Evolutionary conservation across 2,329 filamentous ascomycete species (phyloP).

Genomic region (Colletotrichum tamarilloi): DNA sequence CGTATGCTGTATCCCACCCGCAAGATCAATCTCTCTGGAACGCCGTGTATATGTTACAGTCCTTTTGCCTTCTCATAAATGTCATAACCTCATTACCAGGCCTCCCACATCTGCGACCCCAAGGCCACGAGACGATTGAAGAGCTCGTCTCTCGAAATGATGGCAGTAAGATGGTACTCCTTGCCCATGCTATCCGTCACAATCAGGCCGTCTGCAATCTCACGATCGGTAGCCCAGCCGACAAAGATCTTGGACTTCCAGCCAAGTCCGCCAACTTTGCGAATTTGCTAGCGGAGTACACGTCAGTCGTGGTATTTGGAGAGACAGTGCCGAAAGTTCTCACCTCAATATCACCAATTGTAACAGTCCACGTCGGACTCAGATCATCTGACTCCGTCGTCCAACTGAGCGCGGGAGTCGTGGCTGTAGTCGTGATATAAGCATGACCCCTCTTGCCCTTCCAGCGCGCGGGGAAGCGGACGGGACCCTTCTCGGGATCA

Average conservation of each 20-base stretch:
- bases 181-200: slow-evolving; percentile 69
- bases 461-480: slow-evolving; percentile 80
- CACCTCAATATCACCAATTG: slow-evolving; percentile 72
- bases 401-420: slow-evolving; percentile 75
- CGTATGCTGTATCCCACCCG: neutral
- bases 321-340: neutral
- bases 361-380: slow-evolving; percentile 75
- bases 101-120: slow-evolving; percentile 86
- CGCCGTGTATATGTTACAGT: neutral
- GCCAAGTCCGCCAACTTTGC: slow-evolving; percentile 83
- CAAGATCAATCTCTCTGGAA: neutral
- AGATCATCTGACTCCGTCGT: slow-evolving; percentile 65
- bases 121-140: slow-evolving; percentile 84
- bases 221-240: slow-evolving; percentile 79
- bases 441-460: slow-evolving; percentile 78
- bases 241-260: slow-evolving; percentile 89
- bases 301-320: neutral
- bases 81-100: slow-evolving; percentile 60
- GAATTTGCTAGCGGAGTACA: slow-evolving; percentile 62
- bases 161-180: slow-evolving; percentile 74
- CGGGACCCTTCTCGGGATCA: slow-evolving; percentile 69
- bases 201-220: slow-evolving; percentile 81
- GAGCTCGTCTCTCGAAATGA: slow-evolving; percentile 78
- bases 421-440: slow-evolving; percentile 75
- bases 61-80: neutral